Evolutionary conservation across 2,329 filamentous ascomycete genomes (phyloP), one percentile per base, ranked within the genome.

Genomic region (Neoscytalidium dimidiatum): DNA sequence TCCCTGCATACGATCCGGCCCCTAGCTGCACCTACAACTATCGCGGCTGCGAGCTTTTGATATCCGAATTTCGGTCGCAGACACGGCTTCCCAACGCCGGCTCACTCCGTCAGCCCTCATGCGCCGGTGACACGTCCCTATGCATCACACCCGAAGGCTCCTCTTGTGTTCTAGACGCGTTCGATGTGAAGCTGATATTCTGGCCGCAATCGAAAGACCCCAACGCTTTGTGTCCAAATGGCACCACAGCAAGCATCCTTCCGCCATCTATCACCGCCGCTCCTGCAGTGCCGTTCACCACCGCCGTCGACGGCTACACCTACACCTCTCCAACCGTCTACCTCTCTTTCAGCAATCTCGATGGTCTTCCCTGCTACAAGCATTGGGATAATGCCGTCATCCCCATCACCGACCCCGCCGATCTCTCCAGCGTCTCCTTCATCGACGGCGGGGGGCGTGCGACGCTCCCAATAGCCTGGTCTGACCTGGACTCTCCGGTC

Each of bases 11-110:
- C 26, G 48, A 11, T 13, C 31, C 49, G 0, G 49, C 19, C 17
- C 61, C 61, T 11, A 56, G 35, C 4, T 64, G 61, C 49, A 53
- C 48, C 7, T 64, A 35, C 28, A 41, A 64, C 49, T 64, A 64
- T 21, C 8, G 21, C 2, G 61, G 21, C 11, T 64, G 61, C 49
- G 49, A 17, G n/a, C 35, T 43, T n/a, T n/a, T 46, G 35, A 46
- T 64, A 17, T n/a, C 26, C 23, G 49, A 51, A 3, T 35, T 9
- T 6, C 61, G 35, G n/a, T n/a, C 6, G 49, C 46, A 4, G 9
- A 21, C 2, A 9, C 31, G 21, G n/a, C 5, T 29, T 8, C 8
- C 26, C 61, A 0, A 53, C 33, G 6, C 19, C n/a, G 44, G 26
- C 3, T 46, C 31, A 13, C 52, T 19, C 21, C 13, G 33, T 1